A percentile compares a stretch with the other conserved stretches of the same genome.
phyloP scores from a whole-genome alignment of 441 rosid species.

The Adansonia grandidieri region DNA sequence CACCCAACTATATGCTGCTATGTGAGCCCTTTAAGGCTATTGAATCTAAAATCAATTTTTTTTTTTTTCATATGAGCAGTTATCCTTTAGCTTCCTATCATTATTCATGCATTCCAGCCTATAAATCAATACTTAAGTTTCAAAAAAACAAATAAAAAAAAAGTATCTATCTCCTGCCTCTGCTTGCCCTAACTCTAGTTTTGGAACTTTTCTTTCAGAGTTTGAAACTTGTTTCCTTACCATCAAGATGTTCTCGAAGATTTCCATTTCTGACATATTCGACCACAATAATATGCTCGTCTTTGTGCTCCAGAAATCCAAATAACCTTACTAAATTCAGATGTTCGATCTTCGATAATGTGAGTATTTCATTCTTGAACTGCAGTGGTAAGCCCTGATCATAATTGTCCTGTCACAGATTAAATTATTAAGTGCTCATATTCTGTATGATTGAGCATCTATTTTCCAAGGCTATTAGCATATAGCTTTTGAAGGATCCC shows the following conservation, averaged over 20 bases:
- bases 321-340: constrained; percentile 73
- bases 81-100: not conserved
- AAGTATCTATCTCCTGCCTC: no score
- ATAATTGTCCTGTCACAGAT: constrained; percentile 49
- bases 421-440: constrained; percentile 20
- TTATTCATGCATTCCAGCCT: not conserved
- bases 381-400: constrained; percentile 52
- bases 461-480: constrained; percentile 4
- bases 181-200: not conserved
- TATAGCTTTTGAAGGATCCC: not conserved
- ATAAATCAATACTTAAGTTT: not conserved
- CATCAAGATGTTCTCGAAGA: constrained; percentile 81
- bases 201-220: not conserved
- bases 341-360: constrained; percentile 92
- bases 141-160: not conserved
- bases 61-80: not conserved
- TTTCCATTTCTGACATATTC: constrained; percentile 77
- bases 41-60: not conserved
- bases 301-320: constrained; percentile 70
- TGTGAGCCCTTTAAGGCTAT: not conserved
- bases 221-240: constrained; percentile 46
- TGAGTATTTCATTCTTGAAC: constrained; percentile 77
- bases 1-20: not conserved
- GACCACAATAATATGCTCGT: constrained; percentile 69
- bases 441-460: constrained; percentile 2